These are phyloP conservation scores for Ogataea trehaloabstinens DNA, from an alignment of 805 yeast genomes.

Conservation along the genomic window DNA sequence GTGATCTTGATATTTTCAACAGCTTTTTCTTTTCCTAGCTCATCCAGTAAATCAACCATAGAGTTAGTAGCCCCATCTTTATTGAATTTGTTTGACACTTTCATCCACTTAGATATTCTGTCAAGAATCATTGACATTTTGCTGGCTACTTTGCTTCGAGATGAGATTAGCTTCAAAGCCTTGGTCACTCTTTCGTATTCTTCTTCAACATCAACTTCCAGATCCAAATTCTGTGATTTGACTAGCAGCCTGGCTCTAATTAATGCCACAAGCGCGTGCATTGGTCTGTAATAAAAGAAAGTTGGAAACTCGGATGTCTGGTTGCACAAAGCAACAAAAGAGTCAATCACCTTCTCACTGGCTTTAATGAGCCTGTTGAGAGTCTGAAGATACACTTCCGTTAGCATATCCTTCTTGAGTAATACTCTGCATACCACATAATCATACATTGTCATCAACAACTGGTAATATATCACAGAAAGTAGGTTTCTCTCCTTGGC, in stretches of 20 bases:
- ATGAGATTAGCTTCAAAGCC: conserved; percentile 22
- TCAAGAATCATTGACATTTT: conserved; percentile 35
- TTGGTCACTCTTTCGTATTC: conserved; percentile 28
- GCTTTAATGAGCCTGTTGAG: conserved; percentile 42
- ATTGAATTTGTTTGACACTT: conserved; percentile 36
- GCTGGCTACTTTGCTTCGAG: conserved; percentile 30
- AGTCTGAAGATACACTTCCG: conserved; percentile 36
- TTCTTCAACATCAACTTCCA: conserved; percentile 32
- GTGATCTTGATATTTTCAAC: conserved; percentile 34
- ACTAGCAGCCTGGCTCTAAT: conserved; percentile 46
- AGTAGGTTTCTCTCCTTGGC: conserved; percentile 39
- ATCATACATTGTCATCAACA: conserved; percentile 51
- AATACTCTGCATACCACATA: conserved; percentile 44
- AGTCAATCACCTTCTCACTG: conserved; percentile 45
- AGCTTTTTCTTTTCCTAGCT: conserved; percentile 50
- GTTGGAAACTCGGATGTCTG: conserved; percentile 45
- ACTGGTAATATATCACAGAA: conserved; percentile 47
- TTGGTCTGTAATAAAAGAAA: conserved; percentile 50
- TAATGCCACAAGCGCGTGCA: conserved; percentile 49
- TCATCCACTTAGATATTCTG: conserved; percentile 39
- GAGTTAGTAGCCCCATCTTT: conserved; percentile 54
- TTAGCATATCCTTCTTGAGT: conserved; percentile 28
- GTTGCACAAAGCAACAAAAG: conserved; percentile 41
- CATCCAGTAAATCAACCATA: conserved; percentile 50
- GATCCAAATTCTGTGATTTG: conserved; percentile 38